Base-by-base conservation (phyloP, 192 early-diverging fungal species). In the Coemansia sp. region DNA sequence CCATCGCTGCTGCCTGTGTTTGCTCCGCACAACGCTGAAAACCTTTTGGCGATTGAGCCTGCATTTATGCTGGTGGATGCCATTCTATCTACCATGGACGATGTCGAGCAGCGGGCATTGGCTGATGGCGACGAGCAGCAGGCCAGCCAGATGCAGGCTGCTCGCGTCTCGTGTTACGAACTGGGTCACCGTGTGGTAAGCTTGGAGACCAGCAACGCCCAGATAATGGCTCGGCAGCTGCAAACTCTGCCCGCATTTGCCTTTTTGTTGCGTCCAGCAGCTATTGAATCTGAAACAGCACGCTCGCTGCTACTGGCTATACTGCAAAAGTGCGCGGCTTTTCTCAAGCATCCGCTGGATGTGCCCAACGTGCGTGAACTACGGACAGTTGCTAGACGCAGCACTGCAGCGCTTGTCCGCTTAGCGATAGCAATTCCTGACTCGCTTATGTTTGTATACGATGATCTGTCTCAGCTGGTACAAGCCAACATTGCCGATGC, bases 231-330 rank as follows among this genome's bases (percentile, higher is more conserved):
- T 6, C 41, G 63, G 23, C 74, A 62, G 42, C 60, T 76, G 42
- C 46, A 69, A 42, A 66, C 67, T 48, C 74, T 76, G 17, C 67
- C 74, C 23, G 40, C 74, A 28, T 58, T 76, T 32, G 49, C 74
- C 34, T 76, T 76, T 11, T 53, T 76, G 47, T 44, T 76, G 59
- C 74, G 74, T 11, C 55, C 62, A 5, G 45, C 36, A 1, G 58
- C 73, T 0, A 39, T 66, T 34, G 49, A 40, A 15, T 6, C 17
- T 7, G 41, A 46, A 1, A 64, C 51, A 16, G 58, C 73, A 8
- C 62, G 63, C 14, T 58, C 28, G 21, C 44, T 76, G 51, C 62
- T 76, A 16, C 18, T 70, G 23, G 53, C 53, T 12, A 59, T 70
- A 3, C 60, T 76, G 43, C 54, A 60, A 31, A 58, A 62, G 21